Evolutionary conservation across 352 stramenopile genomes (phyloP).

Genomic region (Pythium vanterpoolii): DNA sequence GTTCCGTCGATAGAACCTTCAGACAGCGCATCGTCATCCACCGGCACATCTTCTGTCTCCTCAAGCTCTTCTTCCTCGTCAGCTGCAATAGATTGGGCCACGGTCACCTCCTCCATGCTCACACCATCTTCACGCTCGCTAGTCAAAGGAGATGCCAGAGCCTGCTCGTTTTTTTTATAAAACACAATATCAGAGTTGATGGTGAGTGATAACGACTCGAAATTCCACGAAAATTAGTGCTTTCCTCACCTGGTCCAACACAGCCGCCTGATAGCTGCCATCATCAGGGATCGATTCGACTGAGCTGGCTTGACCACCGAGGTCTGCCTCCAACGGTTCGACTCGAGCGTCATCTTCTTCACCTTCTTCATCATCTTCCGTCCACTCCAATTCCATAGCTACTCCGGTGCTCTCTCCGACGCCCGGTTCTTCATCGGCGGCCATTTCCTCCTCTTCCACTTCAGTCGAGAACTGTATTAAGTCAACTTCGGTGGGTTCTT

Average conservation of each 20-base stretch:
- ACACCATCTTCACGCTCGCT: not conserved
- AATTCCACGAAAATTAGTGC: not conserved
- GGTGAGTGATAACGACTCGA: not conserved
- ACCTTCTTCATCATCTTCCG: not conserved
- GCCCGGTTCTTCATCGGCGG: not conserved
- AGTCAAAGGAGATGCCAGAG: not conserved
- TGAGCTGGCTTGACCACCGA: not conserved
- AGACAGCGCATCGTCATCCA: not conserved
- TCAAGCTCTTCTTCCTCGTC: not conserved
- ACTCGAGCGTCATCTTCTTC: not conserved
- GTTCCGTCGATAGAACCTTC: conserved; percentile 7
- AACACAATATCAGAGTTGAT: not conserved
- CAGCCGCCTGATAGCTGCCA: not conserved
- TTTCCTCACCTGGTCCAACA: not conserved
- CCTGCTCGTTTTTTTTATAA: not conserved
- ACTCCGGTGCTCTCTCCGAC: not conserved
- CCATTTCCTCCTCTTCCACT: not conserved
- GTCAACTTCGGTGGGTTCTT: too few species aligned
- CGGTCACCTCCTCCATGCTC: not conserved
- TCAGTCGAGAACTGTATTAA: not conserved
- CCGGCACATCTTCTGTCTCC: not conserved
- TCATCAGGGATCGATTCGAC: not conserved
- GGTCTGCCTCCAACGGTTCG: not conserved
- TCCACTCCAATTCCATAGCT: not conserved
- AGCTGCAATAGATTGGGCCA: not conserved